phyloP scores from a whole-genome alignment of 192 early-diverging fungal species.

The Powellomyces hirtus region DNA sequence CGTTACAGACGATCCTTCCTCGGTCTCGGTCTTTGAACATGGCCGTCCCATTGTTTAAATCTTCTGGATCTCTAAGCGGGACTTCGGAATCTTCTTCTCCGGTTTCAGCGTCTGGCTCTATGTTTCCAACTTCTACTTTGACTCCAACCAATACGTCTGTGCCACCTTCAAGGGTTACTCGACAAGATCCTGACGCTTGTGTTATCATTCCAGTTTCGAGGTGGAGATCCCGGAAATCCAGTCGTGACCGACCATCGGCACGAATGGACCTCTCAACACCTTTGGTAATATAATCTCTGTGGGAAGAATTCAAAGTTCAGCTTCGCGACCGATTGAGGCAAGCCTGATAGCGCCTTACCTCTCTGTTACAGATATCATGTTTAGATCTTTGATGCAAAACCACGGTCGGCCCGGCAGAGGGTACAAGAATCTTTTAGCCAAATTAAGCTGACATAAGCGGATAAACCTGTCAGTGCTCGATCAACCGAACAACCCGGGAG shows the following conservation, averaged over 20 bases:
- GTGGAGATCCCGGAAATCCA: slow-evolving; percentile 72
- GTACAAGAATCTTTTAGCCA: too few relatives aligned
- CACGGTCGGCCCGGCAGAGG: too few relatives aligned
- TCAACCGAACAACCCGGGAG: too few relatives aligned
- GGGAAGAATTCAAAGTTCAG: not conserved
- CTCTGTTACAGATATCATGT: too few relatives aligned
- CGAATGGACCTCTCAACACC: slow-evolving; percentile 80
- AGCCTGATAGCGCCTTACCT: too few relatives aligned
- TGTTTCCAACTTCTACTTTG: slow-evolving; percentile 82
- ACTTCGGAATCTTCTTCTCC: slow-evolving; percentile 43
- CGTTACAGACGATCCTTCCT: slow-evolving; percentile 78
- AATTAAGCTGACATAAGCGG: too few relatives aligned
- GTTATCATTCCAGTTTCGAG: slow-evolving; percentile 87
- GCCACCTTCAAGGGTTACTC: slow-evolving; percentile 67
- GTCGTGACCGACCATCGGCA: slow-evolving; percentile 79
- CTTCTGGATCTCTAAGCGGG: too few relatives aligned
- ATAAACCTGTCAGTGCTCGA: too few relatives aligned
- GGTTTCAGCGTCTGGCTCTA: slow-evolving; percentile 31
- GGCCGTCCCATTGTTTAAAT: too few relatives aligned
- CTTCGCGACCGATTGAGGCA: too few relatives aligned
- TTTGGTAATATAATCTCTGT: slow-evolving; percentile 73
- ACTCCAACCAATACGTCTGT: slow-evolving; percentile 93
- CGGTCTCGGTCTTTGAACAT: slow-evolving; percentile 26
- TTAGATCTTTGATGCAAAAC: too few relatives aligned
- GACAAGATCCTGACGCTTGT: slow-evolving; percentile 86